Base-by-base conservation (phyloP, 129 eudicot genomes). In the Tagetes patula region DNA sequence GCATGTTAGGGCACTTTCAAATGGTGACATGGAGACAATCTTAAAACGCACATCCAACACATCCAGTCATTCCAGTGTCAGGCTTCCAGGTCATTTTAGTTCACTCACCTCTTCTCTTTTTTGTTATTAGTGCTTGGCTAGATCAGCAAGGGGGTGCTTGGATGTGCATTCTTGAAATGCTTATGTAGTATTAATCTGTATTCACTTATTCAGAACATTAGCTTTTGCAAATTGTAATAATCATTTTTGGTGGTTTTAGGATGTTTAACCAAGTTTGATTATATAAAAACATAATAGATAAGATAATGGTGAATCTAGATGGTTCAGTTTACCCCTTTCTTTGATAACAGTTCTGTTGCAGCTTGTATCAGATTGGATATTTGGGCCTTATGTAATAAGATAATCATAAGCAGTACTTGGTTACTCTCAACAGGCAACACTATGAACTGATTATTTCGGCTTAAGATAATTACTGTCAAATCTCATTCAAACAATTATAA, bases 1-100 rank as follows among this genome's bases (percentile, higher is more conserved):
- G 86, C 97, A 88, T 85, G 83, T 94, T 14, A 85, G 96, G 70
- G 83, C 97, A 10, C 84, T 94, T 76, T 79, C 92, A 83, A 80
- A 86, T 68, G 86, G 89, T 43, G 97, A 94, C 62, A 80, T 90
- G 82, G 96, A 90, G 73, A 76, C 70, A 56, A 84, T 88, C 63
- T 76, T 79, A 47, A 84, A 87, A 65, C 88, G 83, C 61, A 84
- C 96, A 56, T 76, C 87, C 62, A 75, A 75, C 61, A 84, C 96
- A 56, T 76, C 87, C 62, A 75, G 77, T 75, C 72, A 62, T 67
- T 83, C 88, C 58, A 65, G 76, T 50, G 81, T 77, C 33, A 77
- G 78, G 75, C 85, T 84, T 69, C 96, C 98, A 85, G 98, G 98
- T 86, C 67, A 34, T 73, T 68, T 81, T 67, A 59, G 37, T 78